These are phyloP conservation scores for Candida tropicalis DNA, from an alignment of 1,139 yeast genomes.

Conservation along the genomic window DNA sequence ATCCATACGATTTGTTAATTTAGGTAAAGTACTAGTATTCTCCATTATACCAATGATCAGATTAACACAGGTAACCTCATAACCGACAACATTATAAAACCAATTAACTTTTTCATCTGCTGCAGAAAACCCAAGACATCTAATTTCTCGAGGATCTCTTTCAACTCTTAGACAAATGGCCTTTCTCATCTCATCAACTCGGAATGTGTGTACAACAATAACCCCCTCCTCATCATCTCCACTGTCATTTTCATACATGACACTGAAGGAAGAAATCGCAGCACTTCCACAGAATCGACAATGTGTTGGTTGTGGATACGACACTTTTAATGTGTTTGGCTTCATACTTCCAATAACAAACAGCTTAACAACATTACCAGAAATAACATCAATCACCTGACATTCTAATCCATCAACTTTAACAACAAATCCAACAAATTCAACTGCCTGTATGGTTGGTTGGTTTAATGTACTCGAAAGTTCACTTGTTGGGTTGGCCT, in stretches of 20 bases:
- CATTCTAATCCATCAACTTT: conserved; percentile 57
- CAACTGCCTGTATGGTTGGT: conserved; percentile 29
- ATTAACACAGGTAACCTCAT: conserved; percentile 80
- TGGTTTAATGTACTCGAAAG: conserved; percentile 5
- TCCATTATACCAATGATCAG: conserved; percentile 69
- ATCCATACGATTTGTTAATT: neutral
- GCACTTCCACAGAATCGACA: conserved; percentile 92
- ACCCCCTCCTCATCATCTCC: conserved; percentile 48
- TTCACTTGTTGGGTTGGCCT: conserved; percentile 25
- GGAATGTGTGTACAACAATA: conserved; percentile 71
- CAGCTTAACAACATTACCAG: conserved; percentile 64
- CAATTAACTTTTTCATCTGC: conserved; percentile 73
- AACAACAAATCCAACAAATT: conserved; percentile 72
- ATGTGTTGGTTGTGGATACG: conserved; percentile 84
- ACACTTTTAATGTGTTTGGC: conserved; percentile 61
- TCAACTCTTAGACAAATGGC: conserved; percentile 86
- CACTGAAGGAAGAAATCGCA: conserved; percentile 69
- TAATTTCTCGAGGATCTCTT: conserved; percentile 87
- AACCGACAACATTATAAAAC: conserved; percentile 65
- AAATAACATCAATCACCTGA: conserved; percentile 73
- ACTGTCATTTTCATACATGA: conserved; percentile 64
- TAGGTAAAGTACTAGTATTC: conserved; percentile 5
- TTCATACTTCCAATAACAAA: conserved; percentile 65
- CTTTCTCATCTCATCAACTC: conserved; percentile 63
- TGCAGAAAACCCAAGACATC: conserved; percentile 83